Conservation (phyloP, 179 eudicot genomes). For the Dionaea muscipula region DNA sequence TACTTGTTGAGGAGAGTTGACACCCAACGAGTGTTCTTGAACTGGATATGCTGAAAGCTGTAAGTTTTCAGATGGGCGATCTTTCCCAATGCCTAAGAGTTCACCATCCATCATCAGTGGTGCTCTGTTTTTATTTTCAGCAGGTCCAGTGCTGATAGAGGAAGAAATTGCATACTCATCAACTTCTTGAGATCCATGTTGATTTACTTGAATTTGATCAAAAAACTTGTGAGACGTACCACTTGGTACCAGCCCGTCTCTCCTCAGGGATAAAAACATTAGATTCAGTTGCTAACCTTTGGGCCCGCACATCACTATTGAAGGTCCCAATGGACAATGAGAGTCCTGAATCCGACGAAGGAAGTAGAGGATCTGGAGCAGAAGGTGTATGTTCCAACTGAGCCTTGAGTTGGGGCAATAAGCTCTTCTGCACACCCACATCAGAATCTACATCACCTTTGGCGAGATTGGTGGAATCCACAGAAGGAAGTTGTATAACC, state of each 20-base stretch:
- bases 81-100: slow-evolving; percentile 14
- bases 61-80: slow-evolving; percentile 10
- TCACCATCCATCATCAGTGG: slow-evolving; percentile 8
- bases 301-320: slow-evolving; percentile 29
- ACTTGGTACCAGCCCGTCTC: slow-evolving; percentile 14
- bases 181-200: slow-evolving; percentile 12
- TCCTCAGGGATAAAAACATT: slow-evolving; percentile 16
- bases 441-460: slow-evolving; percentile 10
- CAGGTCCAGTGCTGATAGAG: slow-evolving; percentile 8
- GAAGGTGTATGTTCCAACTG: slow-evolving; percentile 13
- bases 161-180: slow-evolving; percentile 13
- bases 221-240: slow-evolving; percentile 6
- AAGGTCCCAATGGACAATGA: slow-evolving; percentile 30
- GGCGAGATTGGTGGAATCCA: slow-evolving; percentile 3
- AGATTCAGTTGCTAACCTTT: slow-evolving; percentile 15
- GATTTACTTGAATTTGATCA: slow-evolving; percentile 11
- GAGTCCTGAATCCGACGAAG: slow-evolving; percentile 23
- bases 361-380: slow-evolving; percentile 15
- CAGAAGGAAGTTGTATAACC: slow-evolving; percentile 12
- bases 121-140: slow-evolving; percentile 13
- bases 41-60: slow-evolving; percentile 4
- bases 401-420: slow-evolving; percentile 13
- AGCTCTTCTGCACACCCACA: slow-evolving; percentile 6
- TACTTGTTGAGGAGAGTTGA: not conserved
- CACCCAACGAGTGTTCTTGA: not conserved